Evolutionary conservation across 371 early-diverging fungal genomes (phyloP).

Genomic region (Syncephalis fuscata): DNA sequence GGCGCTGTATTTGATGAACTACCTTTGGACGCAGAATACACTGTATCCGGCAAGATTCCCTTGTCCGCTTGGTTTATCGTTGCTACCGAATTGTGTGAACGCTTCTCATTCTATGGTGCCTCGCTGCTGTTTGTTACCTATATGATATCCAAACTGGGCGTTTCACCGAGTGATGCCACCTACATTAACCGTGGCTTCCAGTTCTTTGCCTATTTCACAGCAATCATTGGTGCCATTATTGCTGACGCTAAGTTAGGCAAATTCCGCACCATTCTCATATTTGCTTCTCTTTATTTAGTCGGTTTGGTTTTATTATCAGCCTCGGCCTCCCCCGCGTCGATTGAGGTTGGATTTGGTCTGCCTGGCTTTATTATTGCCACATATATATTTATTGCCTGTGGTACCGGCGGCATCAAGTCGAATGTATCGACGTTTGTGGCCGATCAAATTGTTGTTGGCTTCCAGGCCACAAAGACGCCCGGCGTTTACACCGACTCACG

Average conservation of each 20-base stretch:
- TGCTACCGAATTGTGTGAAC: conserved; percentile 39
- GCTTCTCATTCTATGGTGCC: conserved; percentile 55
- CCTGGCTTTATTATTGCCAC: conserved; percentile 46
- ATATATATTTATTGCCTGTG: conserved; percentile 54
- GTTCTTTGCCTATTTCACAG: conserved; percentile 64
- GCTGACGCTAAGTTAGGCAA: conserved; percentile 72
- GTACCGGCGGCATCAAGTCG: conserved; percentile 83
- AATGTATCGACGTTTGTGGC: conserved; percentile 55
- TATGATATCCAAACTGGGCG: conserved; percentile 23
- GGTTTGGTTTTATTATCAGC: conserved; percentile 47
- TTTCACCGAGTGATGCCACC: conserved; percentile 37
- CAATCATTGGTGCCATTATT: conserved; percentile 60
- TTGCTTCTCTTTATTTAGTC: conserved; percentile 38
- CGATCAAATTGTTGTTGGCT: conserved; percentile 31
- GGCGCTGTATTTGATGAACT: too few relatives aligned
- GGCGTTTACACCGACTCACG: conserved; percentile 16
- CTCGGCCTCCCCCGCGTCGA: conserved; percentile 30
- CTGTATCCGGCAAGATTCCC: conserved; percentile 22
- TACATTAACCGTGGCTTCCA: conserved; percentile 56
- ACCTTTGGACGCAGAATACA: conserved; percentile 6
- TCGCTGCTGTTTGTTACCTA: conserved; percentile 53
- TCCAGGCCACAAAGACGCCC: conserved; percentile 10
- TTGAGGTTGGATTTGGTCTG: conserved; percentile 30
- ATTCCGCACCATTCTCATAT: conserved; percentile 56
- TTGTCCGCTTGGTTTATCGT: conserved; percentile 31